Base-by-base conservation (phyloP, 768 basidiomycete species). In the Mycena floridula region DNA sequence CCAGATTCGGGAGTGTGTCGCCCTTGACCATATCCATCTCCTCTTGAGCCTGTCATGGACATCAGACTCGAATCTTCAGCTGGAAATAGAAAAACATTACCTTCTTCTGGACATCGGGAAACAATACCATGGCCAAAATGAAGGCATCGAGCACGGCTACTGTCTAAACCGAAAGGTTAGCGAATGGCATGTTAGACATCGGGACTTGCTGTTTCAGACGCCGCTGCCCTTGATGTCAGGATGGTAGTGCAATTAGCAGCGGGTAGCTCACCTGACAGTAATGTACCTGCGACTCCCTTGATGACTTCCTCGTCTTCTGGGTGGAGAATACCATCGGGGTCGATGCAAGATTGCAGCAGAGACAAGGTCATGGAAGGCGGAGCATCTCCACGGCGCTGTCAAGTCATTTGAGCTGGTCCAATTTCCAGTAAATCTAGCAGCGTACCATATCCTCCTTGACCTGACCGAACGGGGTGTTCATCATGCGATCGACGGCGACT, bases 211-310 rank as follows among this genome's bases (percentile, higher is more conserved):
- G 68, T 70, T 39, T 70, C 68, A 54, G 65, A 66, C 6, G 67
- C 67, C 39, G 68, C 69, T 70, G 9, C n/a, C 18, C 13, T 32
- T 9, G 23, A 38, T 9, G 37, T 38, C 18, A 28, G 16, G 15
- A 43, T 21, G 3, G 20, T 26, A 18, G 18, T 8, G 25, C 15
- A 13, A 23, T 27, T 23, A 21, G 46, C 23, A 44, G 38, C 23
- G 44, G 18, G 30, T 20, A 22, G 44, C 66, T 46, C 54, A 75
- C 74, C 74, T 40, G 67, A 67, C 55, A 68, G 74, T 39, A 77
- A 59, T 6, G 75, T 77, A 24, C 70, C 76, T 40, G 76, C 74
- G n/a, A 73, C 70, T 35, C 74, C 75, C 63, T 72, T 75, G 54
- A 79, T 77, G 56, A 76, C 70, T 45, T 71, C 66, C 49, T 76